Evolutionary conservation across 1,139 yeast genomes (phyloP).

Genomic region (Blastobotrys raffinosifermentans): DNA sequence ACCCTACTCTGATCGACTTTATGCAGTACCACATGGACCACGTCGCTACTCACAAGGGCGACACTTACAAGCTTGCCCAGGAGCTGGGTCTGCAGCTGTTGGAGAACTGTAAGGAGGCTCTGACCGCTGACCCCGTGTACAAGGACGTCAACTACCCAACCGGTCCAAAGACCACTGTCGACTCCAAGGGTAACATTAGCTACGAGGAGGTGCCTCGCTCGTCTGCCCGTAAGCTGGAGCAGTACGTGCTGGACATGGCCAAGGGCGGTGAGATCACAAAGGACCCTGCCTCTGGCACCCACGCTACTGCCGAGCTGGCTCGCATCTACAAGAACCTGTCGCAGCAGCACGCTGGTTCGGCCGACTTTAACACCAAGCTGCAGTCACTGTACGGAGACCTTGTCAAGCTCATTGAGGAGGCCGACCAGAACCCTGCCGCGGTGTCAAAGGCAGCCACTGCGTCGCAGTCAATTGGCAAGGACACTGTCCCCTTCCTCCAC

Average conservation of each 20-base stretch:
- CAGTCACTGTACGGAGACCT: slow-evolving; percentile 76
- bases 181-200: slow-evolving; percentile 77
- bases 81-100: slow-evolving; percentile 87
- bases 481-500: slow-evolving; percentile 92
- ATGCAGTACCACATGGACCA: slow-evolving; percentile 97
- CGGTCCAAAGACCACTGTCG: slow-evolving; percentile 88
- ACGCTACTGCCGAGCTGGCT: slow-evolving; percentile 67
- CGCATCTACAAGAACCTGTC: slow-evolving; percentile 77
- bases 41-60: slow-evolving; percentile 85
- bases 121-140: slow-evolving; percentile 79
- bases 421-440: slow-evolving; percentile 24
- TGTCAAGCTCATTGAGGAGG: slow-evolving; percentile 62
- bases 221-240: slow-evolving; percentile 89
- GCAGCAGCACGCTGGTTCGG: slow-evolving; percentile 54
- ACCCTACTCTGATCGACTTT: slow-evolving; percentile 86
- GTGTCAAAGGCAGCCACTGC: slow-evolving; percentile 29
- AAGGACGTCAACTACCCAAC: slow-evolving; percentile 93
- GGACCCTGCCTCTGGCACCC: slow-evolving; percentile 54
- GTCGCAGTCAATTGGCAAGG: slow-evolving; percentile 40
- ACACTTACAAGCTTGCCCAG: slow-evolving; percentile 80
- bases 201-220: slow-evolving; percentile 86
- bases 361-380: slow-evolving; percentile 63
- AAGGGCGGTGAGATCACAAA: slow-evolving; percentile 81
- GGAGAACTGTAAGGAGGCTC: slow-evolving; percentile 89
- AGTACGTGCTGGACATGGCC: slow-evolving; percentile 95